These are phyloP conservation scores for Penicillium sp. DNA, from an alignment of 2,329 filamentous ascomycete species.

Conservation along the genomic window DNA sequence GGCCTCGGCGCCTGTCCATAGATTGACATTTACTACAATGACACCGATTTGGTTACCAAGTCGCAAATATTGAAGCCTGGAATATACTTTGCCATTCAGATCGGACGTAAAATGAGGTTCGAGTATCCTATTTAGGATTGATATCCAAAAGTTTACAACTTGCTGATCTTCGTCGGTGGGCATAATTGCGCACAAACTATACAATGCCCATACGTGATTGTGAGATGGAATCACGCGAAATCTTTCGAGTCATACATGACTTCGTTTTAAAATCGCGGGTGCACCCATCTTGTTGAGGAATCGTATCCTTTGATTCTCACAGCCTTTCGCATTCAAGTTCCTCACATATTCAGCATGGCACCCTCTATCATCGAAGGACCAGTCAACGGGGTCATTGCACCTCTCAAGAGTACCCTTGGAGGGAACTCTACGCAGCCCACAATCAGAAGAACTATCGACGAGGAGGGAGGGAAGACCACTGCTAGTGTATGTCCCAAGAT, in stretches of 20 bases:
- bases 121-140: too few species aligned
- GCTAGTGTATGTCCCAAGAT: conserved; percentile 18
- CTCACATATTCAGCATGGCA: conserved; percentile 11
- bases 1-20: not conserved
- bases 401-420: conserved; percentile 11
- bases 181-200: too few species aligned
- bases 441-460: conserved; percentile 23
- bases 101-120: too few species aligned
- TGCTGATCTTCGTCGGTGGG: too few species aligned
- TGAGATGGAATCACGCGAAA: not conserved
- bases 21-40: too few species aligned
- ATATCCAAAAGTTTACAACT: too few species aligned
- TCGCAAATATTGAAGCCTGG: too few species aligned
- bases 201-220: not conserved
- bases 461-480: conserved; percentile 25
- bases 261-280: too few species aligned
- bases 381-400: conserved; percentile 11
- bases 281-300: too few species aligned
- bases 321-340: not conserved
- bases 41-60: too few species aligned
- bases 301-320: not conserved
- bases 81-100: too few species aligned
- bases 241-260: too few species aligned
- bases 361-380: conserved; percentile 19
- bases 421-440: conserved; percentile 9